Conservation (phyloP, 78 protist species). For the Dictyostelium intermedium region DNA sequence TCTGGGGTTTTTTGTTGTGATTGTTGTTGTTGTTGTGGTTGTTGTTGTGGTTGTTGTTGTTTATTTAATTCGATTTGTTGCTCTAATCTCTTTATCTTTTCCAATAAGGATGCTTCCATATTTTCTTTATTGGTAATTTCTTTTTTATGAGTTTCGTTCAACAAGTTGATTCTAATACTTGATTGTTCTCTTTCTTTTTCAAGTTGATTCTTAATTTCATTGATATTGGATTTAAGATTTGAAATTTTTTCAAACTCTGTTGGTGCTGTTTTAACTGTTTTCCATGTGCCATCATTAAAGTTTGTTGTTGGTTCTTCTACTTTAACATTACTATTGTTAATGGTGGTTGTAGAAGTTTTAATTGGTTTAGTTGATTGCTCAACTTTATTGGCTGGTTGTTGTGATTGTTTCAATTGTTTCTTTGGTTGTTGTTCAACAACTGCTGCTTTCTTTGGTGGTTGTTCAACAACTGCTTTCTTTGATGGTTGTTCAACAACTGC, state of each 20-base stretch:
- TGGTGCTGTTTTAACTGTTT: slow-evolving; percentile 29
- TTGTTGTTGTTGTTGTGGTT: slow-evolving; percentile 3
- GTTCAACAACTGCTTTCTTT: neutral
- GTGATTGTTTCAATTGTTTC: neutral
- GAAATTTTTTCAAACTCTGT: slow-evolving; percentile 55
- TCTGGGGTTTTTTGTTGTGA: neutral
- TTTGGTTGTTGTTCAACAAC: neutral
- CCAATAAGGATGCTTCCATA: neutral
- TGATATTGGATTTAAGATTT: neutral
- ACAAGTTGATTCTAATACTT: neutral
- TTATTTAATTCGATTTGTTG: slow-evolving; percentile 1
- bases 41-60: neutral
- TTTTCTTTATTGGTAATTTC: neutral
- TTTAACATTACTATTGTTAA: neutral
- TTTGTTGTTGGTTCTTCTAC: neutral
- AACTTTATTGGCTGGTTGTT: neutral
- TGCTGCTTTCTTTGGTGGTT: neutral
- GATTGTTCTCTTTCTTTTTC: slow-evolving; percentile 35
- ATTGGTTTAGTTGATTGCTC: neutral
- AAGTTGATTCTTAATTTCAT: neutral
- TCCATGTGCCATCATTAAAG: slow-evolving; percentile 33
- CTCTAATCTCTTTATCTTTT: slow-evolving; percentile 30
- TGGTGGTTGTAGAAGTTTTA: neutral
- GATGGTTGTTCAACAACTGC: neutral
- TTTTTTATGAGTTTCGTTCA: neutral